A percentile compares a stretch with the other conserved stretches of the same genome.
Evolutionary conservation across 1,284 basidiomycete genomes (phyloP).

Genomic region (Leucoagaricus sp.): DNA sequence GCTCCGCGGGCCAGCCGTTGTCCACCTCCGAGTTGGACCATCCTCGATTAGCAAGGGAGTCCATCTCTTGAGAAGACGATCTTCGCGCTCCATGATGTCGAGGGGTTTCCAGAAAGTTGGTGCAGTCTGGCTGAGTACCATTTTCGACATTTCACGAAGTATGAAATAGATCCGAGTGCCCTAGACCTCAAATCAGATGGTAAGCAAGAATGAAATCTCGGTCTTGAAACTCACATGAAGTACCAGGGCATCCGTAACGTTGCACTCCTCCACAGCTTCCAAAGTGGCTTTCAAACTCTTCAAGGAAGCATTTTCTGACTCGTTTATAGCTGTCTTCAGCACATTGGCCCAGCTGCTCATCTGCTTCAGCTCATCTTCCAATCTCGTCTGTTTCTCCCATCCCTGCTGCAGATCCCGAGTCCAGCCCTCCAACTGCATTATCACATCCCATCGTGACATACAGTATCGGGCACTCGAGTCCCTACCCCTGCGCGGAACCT

Average conservation of each 20-base stretch:
- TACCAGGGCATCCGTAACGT: not conserved
- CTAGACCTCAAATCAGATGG: not conserved
- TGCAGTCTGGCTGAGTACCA: no score
- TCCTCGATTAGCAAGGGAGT: not conserved
- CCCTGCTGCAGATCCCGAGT: not conserved
- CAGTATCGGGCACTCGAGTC: not conserved
- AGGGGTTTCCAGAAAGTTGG: no score
- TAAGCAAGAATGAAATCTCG: not conserved
- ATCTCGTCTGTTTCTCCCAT: constrained; percentile 4
- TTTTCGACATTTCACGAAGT: no score
- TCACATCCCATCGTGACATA: not conserved
- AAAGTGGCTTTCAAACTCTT: not conserved
- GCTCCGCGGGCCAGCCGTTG: not conserved
- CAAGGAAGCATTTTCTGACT: not conserved
- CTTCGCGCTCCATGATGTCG: no score
- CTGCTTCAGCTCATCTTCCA: not conserved
- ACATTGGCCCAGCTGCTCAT: not conserved
- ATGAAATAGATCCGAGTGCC: not conserved
- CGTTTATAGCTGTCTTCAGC: not conserved
- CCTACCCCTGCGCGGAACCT: not conserved
- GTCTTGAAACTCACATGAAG: not conserved
- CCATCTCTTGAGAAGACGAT: not conserved
- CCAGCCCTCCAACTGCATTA: not conserved
- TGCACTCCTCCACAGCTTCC: not conserved
- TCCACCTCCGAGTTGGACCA: not conserved